phyloP scores from a whole-genome alignment of 1,284 basidiomycete species.

The Meripilus lineatus region DNA sequence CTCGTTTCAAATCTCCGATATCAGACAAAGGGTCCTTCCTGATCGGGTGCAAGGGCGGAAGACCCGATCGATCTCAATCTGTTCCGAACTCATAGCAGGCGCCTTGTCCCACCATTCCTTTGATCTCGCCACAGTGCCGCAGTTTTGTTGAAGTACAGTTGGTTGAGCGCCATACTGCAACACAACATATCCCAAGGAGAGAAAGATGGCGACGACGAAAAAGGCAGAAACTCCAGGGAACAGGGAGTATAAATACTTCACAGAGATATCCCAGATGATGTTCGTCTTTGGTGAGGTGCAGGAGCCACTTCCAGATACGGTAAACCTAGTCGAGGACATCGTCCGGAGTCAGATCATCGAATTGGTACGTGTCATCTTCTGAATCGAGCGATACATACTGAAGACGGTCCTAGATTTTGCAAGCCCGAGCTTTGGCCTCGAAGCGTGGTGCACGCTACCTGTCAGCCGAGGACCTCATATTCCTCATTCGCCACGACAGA shows the following conservation, averaged over 20 bases:
- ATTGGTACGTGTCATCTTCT: conserved; percentile 54
- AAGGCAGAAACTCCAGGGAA: conserved; percentile 16
- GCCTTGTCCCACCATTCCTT: too few species aligned
- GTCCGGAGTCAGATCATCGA: conserved; percentile 93
- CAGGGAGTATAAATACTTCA: conserved; percentile 66
- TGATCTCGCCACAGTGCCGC: too few species aligned
- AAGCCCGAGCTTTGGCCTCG: conserved; percentile 81
- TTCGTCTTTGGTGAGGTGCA: conserved; percentile 96
- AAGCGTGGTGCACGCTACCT: conserved; percentile 83
- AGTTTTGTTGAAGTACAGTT: too few species aligned
- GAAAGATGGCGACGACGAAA: conserved; percentile 18
- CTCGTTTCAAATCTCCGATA: too few species aligned
- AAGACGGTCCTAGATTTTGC: conserved; percentile 63
- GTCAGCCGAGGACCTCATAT: conserved; percentile 93
- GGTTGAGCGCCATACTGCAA: too few species aligned
- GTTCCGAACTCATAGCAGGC: too few species aligned
- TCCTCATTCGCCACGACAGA: conserved; percentile 91
- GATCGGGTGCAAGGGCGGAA: too few species aligned
- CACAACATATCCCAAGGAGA: too few species aligned
- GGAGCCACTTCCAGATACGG: conserved; percentile 84
- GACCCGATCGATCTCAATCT: too few species aligned
- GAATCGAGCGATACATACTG: not conserved
- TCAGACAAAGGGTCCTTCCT: too few species aligned
- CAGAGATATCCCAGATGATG: conserved; percentile 90
- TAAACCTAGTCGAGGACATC: conserved; percentile 92